A percentile compares a stretch with the other conserved stretches of the same genome.
Evolutionary conservation across 1,284 basidiomycete genomes (phyloP).

Genomic region (Schizopora paradoxa): DNA sequence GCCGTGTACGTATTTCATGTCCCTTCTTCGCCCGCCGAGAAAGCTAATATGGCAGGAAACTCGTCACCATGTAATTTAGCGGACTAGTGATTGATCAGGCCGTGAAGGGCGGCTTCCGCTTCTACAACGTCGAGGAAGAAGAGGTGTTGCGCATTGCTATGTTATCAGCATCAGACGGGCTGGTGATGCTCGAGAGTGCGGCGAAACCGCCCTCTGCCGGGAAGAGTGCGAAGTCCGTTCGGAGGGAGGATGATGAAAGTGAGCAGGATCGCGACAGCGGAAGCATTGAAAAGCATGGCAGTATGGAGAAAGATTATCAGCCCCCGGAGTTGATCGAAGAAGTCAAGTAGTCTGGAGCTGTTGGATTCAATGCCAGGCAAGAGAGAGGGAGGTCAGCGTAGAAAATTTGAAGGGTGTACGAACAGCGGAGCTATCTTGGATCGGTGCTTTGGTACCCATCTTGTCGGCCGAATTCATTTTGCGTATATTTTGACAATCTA

Average conservation of each 20-base stretch:
- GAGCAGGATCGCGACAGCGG: constrained; percentile 2
- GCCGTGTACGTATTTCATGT: constrained; percentile 41
- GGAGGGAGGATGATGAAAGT: too few relatives aligned
- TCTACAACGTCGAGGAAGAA: constrained; percentile 42
- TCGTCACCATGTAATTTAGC: constrained; percentile 27
- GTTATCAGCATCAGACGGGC: too few relatives aligned
- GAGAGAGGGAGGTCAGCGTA: too few relatives aligned
- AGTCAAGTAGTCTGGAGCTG: not conserved
- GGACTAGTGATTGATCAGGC: constrained; percentile 50
- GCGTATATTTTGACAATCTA: not conserved
- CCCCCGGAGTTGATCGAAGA: not conserved
- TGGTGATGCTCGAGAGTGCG: too few relatives aligned
- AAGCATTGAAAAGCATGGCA: constrained; percentile 7
- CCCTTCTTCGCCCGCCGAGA: constrained; percentile 2
- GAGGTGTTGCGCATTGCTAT: constrained; percentile 5
- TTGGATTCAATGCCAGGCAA: not conserved
- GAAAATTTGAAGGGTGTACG: too few relatives aligned
- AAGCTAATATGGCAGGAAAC: too few relatives aligned
- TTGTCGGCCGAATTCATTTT: not conserved
- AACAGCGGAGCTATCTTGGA: too few relatives aligned
- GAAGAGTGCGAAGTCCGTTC: too few relatives aligned
- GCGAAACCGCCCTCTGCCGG: too few relatives aligned
- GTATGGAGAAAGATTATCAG: too few relatives aligned
- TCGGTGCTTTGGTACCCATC: too few relatives aligned
- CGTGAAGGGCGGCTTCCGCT: constrained; percentile 42